Base-by-base conservation (phyloP, 768 basidiomycete genomes). In the Ramaria sp. region DNA sequence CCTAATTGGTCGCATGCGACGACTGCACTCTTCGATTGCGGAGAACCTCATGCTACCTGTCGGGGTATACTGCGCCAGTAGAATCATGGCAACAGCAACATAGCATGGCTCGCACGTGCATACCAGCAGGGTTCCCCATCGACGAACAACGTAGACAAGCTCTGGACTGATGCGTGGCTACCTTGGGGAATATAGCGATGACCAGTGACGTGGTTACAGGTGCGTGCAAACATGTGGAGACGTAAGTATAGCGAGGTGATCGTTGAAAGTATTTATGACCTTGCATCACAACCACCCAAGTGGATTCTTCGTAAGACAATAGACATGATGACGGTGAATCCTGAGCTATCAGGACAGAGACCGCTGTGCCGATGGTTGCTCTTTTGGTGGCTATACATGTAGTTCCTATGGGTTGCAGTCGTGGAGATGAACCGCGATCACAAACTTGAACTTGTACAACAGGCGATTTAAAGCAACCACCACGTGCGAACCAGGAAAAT, bases 41-140 rank as follows among this genome's bases (percentile, higher is more conserved):
- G 15, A 58, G 73, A 19, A 27, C 63, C 2, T 20, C 19, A 27
- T 2, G 27, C 27, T 20, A 80, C 81, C 84, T 24, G 84, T 86
- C 20, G 88, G 67, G 0, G 85, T 87, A 66, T 86, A 88, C 73
- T 88, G 87, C 9, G 85, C 80, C 76, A 87, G 79, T 24, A 88
- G 70, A 59, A 86, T 81, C 17, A 86, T 86, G 60, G 87, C 79
- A 19, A 87, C 68, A 7, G 76, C 80, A 19, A 88, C 83, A 68
- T 89, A 91, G 0, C 83, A 41, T 76, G 75, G 51, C 81, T 82
- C 1, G 86, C 86, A 10, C 86, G 73, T 17, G 74, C 72, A 19
- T 79, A 74, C 88, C 88, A 89, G 69, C 71, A 41, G 68, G 68
- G 9, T 67, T 64, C 4, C 84, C 84, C 0, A 64, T 91, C 88